phyloP scores from a whole-genome alignment of 1,284 basidiomycete species.

The Vanrija pseudolonga region DNA sequence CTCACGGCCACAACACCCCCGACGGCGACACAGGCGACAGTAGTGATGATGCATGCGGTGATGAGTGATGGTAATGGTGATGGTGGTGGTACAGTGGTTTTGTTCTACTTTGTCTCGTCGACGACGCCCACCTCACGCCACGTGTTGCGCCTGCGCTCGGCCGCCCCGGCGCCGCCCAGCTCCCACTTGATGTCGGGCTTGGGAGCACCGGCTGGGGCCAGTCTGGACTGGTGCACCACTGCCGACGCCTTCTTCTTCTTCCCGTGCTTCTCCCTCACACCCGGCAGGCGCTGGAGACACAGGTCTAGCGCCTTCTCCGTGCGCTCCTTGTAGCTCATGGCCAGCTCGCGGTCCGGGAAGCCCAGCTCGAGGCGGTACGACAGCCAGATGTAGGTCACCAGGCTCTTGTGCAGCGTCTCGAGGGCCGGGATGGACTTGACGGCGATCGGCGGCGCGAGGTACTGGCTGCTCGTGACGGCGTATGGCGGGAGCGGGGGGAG shows the following conservation, averaged over 20 bases:
- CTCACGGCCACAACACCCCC: no score
- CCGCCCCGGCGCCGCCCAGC: not conserved
- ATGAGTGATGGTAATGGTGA: not conserved
- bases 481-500: slow-evolving; percentile 28
- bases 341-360: slow-evolving; percentile 61
- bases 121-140: not conserved
- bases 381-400: slow-evolving; percentile 86
- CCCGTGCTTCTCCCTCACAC: slow-evolving; percentile 28
- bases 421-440: slow-evolving; percentile 52
- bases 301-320: slow-evolving; percentile 66
- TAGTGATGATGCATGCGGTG: no score
- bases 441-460: slow-evolving; percentile 28
- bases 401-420: slow-evolving; percentile 75
- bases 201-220: not conserved
- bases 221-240: not conserved
- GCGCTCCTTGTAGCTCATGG: slow-evolving; percentile 59
- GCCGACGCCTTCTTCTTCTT: slow-evolving; percentile 6
- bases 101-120: not conserved
- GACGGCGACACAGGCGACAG: no score
- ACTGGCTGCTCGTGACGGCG: slow-evolving; percentile 9
- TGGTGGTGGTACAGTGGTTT: not conserved
- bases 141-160: not conserved
- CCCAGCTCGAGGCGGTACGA: slow-evolving; percentile 69
- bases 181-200: slow-evolving; percentile 10
- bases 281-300: slow-evolving; percentile 45